These are phyloP conservation scores for Gracilaria caudata DNA, from an alignment of 23 red algal species.

Conservation along the genomic window DNA sequence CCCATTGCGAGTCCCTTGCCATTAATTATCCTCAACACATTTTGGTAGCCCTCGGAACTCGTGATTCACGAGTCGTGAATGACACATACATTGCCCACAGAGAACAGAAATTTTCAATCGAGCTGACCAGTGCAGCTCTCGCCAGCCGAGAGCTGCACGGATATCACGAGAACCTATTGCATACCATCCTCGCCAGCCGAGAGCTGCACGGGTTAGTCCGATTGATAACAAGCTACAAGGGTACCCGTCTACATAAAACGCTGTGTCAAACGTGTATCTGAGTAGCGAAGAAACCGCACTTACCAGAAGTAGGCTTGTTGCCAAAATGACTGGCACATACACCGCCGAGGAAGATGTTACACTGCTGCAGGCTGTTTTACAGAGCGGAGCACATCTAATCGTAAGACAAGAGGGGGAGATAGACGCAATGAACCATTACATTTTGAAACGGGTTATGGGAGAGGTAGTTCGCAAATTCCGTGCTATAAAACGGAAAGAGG, in stretches of 20 bases:
- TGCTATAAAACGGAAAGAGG: not conserved
- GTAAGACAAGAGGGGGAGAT: not conserved
- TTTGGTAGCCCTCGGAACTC: not conserved
- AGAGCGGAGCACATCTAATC: not conserved
- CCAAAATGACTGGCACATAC: not conserved
- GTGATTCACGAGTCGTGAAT: not conserved
- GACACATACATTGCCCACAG: too few relatives aligned
- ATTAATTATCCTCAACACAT: not conserved
- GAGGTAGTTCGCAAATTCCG: not conserved
- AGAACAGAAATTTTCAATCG: not conserved
- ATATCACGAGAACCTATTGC: too few relatives aligned
- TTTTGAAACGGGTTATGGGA: not conserved
- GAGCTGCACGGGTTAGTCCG: not conserved
- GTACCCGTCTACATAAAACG: too few relatives aligned
- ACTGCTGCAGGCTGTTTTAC: conserved; percentile 4
- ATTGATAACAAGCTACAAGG: too few relatives aligned
- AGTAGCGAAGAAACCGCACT: not conserved
- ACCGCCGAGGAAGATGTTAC: conserved; percentile 1
- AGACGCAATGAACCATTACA: not conserved
- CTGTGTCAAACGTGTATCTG: too few relatives aligned
- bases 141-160: not conserved
- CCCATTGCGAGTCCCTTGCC: too few relatives aligned
- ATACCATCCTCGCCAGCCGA: not conserved
- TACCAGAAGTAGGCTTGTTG: not conserved
- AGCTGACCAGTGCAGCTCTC: too few relatives aligned